Base-by-base conservation (phyloP, 495 filamentous ascomycete species). In the Aeminium ludgeri region DNA sequence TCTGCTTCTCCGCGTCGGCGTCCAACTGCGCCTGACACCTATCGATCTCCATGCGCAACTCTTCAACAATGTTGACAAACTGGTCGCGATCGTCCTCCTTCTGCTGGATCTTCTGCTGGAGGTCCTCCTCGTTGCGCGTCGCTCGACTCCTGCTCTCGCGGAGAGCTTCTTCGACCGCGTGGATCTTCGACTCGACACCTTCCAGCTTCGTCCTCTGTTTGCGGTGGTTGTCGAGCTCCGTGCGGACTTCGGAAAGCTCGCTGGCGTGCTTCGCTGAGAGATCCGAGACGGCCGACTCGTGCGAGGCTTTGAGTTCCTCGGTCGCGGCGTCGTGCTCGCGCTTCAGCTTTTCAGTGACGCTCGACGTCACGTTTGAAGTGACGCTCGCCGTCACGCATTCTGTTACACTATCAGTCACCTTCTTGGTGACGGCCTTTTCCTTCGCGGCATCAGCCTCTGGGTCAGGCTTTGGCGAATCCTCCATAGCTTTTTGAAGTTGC, bases 1-100 rank as follows among this genome's bases (percentile, higher is more conserved):
- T 32, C 29, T 47, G 44, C 20, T 43, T 40, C 36, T 15, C 32
- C 5, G 47, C 44, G 40, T 51, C 48, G 3, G 46, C 44, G 23
- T 51, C 48, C 16, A 51, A 25, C 34, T 44, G 38, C 12, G 23
- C 19, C 36, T 51, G 48, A 43, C 44, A 46, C 6, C 48, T 38
- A 28, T 44, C 44, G 30, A 51, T 51, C 44, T 51, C 48, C 15
- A 30, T n/a, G 39, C 31, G 39, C 35, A 51, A 31, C 3, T 51
- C 48, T 1, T 36, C 35, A 20, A 51, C 36, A 1, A 51, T 40
- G 5, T 16, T 34, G 2, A 31, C 48, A 2, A 51, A 33, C 20
- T 45, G 15, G 3, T 30, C 33, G 8, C 32, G 30, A 28, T 49
- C 41, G 12, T 43, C 19, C 7, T 46, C 48, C 20, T 51, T 51